These are phyloP conservation scores for Aspergillus sclerotioniger DNA, from an alignment of 495 filamentous ascomycete species.

Conservation along the genomic window DNA sequence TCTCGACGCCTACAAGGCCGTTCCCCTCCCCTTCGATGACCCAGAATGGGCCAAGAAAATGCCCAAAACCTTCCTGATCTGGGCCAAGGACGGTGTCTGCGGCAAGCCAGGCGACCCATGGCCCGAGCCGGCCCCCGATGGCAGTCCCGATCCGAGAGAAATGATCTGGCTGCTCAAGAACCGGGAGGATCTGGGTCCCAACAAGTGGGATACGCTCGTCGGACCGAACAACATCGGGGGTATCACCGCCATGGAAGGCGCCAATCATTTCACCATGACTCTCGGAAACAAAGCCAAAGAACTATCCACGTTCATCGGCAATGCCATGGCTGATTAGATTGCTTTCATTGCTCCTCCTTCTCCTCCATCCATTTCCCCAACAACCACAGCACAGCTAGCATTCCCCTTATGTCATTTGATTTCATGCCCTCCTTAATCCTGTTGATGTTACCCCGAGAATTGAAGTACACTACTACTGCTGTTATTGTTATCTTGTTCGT, in stretches of 20 bases:
- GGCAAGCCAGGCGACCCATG: slow-evolving; percentile 64
- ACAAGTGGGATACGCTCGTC: slow-evolving; percentile 76
- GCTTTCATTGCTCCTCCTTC: not conserved
- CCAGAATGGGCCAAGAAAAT: slow-evolving; percentile 41
- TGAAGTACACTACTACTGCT: too few species aligned
- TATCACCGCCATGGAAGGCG: slow-evolving; percentile 45
- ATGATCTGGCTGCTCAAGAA: slow-evolving; percentile 79
- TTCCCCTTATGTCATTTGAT: not conserved
- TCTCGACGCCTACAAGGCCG: slow-evolving; percentile 67
- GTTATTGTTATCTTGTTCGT: too few species aligned
- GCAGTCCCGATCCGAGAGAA: slow-evolving; percentile 51
- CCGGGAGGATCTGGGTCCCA: slow-evolving; percentile 72
- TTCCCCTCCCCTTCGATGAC: slow-evolving; percentile 37
- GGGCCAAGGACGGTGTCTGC: slow-evolving; percentile 81
- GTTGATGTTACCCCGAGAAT: too few species aligned
- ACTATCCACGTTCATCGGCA: slow-evolving; percentile 33
- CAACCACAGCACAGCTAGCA: not conserved
- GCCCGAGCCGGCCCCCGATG: slow-evolving; percentile 65
- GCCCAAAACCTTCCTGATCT: slow-evolving; percentile 68
- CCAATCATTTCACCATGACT: slow-evolving; percentile 46
- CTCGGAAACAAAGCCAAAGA: slow-evolving; percentile 37
- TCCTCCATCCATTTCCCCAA: slow-evolving; percentile 1
- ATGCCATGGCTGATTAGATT: slow-evolving; percentile 4
- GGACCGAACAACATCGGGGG: slow-evolving; percentile 64
- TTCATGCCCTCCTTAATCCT: too few species aligned